Percentiles rank a stretch among this genome's conserved stretches.
Evolutionary conservation across 2,329 filamentous ascomycete genomes (phyloP).

Genomic region (Venturia carpophila): DNA sequence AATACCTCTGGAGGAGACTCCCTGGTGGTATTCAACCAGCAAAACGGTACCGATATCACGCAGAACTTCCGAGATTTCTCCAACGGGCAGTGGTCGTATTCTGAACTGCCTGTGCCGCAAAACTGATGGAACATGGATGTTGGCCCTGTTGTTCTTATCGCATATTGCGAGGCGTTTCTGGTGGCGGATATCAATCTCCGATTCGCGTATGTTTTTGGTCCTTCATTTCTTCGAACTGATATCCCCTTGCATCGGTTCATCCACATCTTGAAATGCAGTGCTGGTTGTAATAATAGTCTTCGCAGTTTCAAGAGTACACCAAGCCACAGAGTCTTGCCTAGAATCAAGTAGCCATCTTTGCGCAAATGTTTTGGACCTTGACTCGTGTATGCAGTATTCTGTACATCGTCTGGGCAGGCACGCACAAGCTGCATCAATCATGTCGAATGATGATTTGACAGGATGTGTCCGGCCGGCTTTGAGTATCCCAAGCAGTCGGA

Average conservation of each 20-base stretch:
- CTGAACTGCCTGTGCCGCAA: conserved; percentile 8
- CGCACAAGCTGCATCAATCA: background rate
- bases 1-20: conserved; percentile 24
- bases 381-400: background rate
- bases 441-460: background rate
- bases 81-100: conserved; percentile 26
- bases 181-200: background rate
- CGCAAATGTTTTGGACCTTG: background rate
- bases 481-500: background rate
- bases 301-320: background rate
- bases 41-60: conserved; percentile 26
- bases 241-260: background rate
- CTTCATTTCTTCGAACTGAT: background rate
- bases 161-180: conserved; percentile 2
- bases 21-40: conserved; percentile 30
- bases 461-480: background rate
- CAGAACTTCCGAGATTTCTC: conserved; percentile 27
- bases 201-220: background rate
- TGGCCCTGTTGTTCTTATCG: background rate
- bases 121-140: background rate
- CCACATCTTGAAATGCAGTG: background rate
- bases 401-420: background rate
- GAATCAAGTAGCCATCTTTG: background rate
- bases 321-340: background rate
- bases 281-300: background rate